These are phyloP conservation scores for Ophiostoma australiae DNA, from an alignment of 2,329 filamentous ascomycete genomes.

Conservation along the genomic window DNA sequence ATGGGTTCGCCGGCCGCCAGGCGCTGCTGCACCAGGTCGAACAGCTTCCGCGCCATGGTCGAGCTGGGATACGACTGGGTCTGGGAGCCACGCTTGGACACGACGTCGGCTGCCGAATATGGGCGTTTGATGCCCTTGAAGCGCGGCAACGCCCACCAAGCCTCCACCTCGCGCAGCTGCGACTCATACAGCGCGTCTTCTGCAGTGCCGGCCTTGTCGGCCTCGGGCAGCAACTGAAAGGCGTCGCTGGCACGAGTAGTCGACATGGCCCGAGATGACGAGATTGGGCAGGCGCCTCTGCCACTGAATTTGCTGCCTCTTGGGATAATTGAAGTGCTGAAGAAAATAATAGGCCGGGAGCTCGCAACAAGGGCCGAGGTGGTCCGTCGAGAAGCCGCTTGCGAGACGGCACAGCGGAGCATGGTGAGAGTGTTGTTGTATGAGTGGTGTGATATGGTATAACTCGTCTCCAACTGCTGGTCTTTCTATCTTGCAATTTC, in stretches of 20 bases:
- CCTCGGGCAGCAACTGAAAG: conserved; percentile 78
- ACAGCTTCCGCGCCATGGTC: conserved; percentile 90
- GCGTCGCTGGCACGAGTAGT: conserved; percentile 63
- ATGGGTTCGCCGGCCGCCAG: conserved; percentile 77
- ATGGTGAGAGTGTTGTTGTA: conserved; percentile 14
- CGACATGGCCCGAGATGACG: neutral
- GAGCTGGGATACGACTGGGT: conserved; percentile 88
- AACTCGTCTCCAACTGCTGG: neutral
- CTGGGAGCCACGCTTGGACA: conserved; percentile 84
- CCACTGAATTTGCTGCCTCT: neutral
- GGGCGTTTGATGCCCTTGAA: conserved; percentile 87
- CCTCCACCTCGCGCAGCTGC: conserved; percentile 77
- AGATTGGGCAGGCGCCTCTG: neutral
- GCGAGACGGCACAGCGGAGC: conserved; percentile 24
- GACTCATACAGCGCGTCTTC: conserved; percentile 83
- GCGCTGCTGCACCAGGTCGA: conserved; percentile 77
- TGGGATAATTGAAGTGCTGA: neutral
- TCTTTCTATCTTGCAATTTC: neutral
- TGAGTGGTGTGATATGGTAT: neutral
- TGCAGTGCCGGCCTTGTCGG: conserved; percentile 68
- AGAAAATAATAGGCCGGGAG: neutral
- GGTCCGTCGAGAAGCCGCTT: conserved; percentile 23
- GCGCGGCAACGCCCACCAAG: conserved; percentile 84
- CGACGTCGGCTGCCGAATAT: conserved; percentile 85
- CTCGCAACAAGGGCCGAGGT: conserved; percentile 14